phyloP scores from a whole-genome alignment of 441 rosid genomes.

The Oxalis stricta region DNA sequence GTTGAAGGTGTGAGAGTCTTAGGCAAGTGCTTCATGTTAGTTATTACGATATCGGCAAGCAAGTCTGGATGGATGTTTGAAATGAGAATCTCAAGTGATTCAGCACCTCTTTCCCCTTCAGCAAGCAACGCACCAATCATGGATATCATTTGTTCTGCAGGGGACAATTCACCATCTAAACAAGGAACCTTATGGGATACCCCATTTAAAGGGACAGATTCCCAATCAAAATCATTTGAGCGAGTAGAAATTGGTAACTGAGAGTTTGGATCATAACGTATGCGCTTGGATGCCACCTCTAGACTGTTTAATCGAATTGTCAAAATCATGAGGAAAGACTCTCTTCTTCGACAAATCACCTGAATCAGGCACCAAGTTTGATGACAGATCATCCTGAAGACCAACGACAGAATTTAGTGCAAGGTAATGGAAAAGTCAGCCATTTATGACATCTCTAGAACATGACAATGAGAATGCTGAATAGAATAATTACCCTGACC shows the following conservation, averaged over 20 bases:
- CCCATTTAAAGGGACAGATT: conserved; percentile 49
- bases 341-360: conserved; percentile 72
- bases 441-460: too few relatives aligned
- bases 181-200: conserved; percentile 27
- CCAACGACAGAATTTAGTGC: conserved; percentile 11
- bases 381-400: conserved; percentile 65
- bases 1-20: conserved; percentile 49
- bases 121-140: conserved; percentile 99
- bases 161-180: conserved; percentile 61
- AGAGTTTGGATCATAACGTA: conserved; percentile 33
- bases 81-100: conserved; percentile 89
- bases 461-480: too few relatives aligned
- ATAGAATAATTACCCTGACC: conserved; percentile 45
- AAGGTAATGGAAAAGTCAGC: conserved; percentile 9
- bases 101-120: conserved; percentile 99
- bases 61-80: conserved; percentile 93
- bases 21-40: conserved; percentile 97
- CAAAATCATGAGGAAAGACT: conserved; percentile 50
- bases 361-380: conserved; percentile 35
- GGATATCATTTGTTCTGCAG: conserved; percentile 96
- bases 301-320: conserved; percentile 43
- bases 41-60: conserved; percentile 94
- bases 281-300: conserved; percentile 55
- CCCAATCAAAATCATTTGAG: conserved; percentile 39
- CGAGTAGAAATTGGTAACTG: conserved; percentile 26